A percentile compares a stretch with the other conserved stretches of the same genome.
Evolutionary conservation across 2,329 filamentous ascomycete species (phyloP).

Genomic region (Monosporascus sp.): DNA sequence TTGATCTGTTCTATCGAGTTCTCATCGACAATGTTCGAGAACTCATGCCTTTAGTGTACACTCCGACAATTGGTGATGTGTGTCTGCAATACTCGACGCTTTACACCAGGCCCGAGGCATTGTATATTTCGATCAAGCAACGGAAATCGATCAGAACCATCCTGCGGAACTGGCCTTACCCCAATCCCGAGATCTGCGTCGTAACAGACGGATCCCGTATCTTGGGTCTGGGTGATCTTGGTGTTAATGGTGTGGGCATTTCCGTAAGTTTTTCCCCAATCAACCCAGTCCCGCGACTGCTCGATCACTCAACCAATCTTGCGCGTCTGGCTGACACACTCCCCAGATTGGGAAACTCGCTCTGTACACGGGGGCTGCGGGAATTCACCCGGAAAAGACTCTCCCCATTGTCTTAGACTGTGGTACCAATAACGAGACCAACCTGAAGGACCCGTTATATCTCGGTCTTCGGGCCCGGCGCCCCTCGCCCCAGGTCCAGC

Average conservation of each 20-base stretch:
- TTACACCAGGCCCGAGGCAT: constrained; percentile 88
- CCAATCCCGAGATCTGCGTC: constrained; percentile 88
- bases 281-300: constrained; percentile 1
- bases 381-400: constrained; percentile 84
- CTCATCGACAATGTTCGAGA: constrained; percentile 72
- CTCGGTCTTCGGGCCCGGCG: constrained; percentile 84
- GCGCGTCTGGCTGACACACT: constrained; percentile 18
- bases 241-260: constrained; percentile 96
- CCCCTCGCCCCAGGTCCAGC: constrained; percentile 69
- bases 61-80: constrained; percentile 88
- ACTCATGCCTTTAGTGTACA: constrained; percentile 80
- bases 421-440: constrained; percentile 61
- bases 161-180: constrained; percentile 87
- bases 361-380: constrained; percentile 91
- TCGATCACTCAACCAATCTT: neutral
- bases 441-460: constrained; percentile 70
- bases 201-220: constrained; percentile 94
- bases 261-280: constrained; percentile 52
- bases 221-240: constrained; percentile 87
- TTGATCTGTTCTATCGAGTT: constrained; percentile 77
- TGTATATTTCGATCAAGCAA: constrained; percentile 96
- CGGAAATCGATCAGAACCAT: constrained; percentile 84
- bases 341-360: constrained; percentile 80
- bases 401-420: constrained; percentile 64
- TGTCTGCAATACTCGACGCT: constrained; percentile 95